phyloP scores from a whole-genome alignment of 495 filamentous ascomycete genomes.

The Penicillium crystallinum region DNA sequence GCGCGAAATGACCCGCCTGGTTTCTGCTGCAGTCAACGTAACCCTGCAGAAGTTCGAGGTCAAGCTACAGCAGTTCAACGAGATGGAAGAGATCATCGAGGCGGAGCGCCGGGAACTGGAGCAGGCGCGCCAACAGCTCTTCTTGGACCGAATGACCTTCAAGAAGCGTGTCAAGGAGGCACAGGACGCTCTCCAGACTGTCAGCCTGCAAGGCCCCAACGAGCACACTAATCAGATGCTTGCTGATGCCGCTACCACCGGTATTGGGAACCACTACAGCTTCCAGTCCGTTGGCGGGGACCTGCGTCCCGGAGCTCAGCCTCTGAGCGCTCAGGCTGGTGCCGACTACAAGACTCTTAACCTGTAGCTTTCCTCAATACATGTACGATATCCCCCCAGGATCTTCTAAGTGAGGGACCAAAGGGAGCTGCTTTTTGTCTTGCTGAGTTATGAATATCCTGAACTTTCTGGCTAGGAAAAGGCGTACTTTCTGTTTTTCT shows the following conservation, averaged over 20 bases:
- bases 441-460: constrained; percentile 28
- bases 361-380: constrained; percentile 31
- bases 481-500: constrained; percentile 23
- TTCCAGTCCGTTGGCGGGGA: constrained; percentile 49
- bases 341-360: constrained; percentile 46
- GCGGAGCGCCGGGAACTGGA: constrained; percentile 91
- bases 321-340: constrained; percentile 57
- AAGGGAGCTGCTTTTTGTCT: constrained; percentile 2
- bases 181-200: constrained; percentile 67
- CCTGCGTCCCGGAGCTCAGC: constrained; percentile 50
- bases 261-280: constrained; percentile 52
- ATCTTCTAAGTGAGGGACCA: constrained; percentile 8
- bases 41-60: constrained; percentile 78
- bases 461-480: constrained; percentile 27
- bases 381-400: constrained; percentile 25
- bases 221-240: constrained; percentile 54
- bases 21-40: constrained; percentile 77
- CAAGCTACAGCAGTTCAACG: constrained; percentile 88
- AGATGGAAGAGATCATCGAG: constrained; percentile 87
- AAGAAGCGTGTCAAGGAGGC: constrained; percentile 79
- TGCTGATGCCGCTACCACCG: constrained; percentile 39
- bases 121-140: constrained; percentile 82
- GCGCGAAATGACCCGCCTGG: constrained; percentile 88
- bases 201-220: constrained; percentile 49
- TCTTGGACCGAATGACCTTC: constrained; percentile 84